Conservation (phyloP, 805 yeast species). For the Hermanozyma aechmeae region DNA sequence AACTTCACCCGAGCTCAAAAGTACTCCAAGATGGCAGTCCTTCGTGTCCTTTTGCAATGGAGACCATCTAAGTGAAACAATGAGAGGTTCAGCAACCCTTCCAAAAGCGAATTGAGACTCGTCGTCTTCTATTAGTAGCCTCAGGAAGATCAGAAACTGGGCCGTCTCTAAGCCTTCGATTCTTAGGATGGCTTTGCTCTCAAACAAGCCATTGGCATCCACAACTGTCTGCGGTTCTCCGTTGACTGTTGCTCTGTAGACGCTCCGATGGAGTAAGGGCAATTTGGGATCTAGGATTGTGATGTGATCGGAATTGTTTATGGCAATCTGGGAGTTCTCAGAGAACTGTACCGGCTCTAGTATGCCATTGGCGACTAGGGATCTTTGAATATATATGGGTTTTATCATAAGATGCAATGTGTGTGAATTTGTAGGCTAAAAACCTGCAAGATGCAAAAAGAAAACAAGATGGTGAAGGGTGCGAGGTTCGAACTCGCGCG, state of each 20-base stretch:
- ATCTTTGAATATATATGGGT: conserved; percentile 1
- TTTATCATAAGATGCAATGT: neutral
- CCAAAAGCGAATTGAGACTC: conserved; percentile 21
- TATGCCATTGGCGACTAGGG: conserved; percentile 2
- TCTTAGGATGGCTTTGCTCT: conserved; percentile 15
- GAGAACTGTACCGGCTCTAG: conserved; percentile 26
- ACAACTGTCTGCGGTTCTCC: conserved; percentile 2
- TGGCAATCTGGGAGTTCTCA: conserved; percentile 24
- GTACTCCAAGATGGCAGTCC: conserved; percentile 22
- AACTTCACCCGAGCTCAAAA: conserved; percentile 30
- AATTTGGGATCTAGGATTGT: conserved; percentile 29
- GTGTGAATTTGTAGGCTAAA: neutral
- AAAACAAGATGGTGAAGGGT: neutral
- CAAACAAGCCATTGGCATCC: conserved; percentile 18
- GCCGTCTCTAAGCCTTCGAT: conserved; percentile 17
- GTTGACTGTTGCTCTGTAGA: conserved; percentile 4
- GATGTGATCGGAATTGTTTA: conserved; percentile 23
- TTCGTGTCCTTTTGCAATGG: conserved; percentile 13
- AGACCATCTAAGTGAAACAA: conserved; percentile 29
- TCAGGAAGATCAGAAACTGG: conserved; percentile 21
- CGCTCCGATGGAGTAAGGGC: conserved; percentile 21
- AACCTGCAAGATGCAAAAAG: neutral
- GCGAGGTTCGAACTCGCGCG: conserved; percentile 1
- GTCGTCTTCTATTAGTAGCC: conserved; percentile 14
- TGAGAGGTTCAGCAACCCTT: conserved; percentile 22